These are phyloP conservation scores for Camellia sinensis DNA, from an alignment of 148 eudicot genomes.

Conservation along the genomic window DNA sequence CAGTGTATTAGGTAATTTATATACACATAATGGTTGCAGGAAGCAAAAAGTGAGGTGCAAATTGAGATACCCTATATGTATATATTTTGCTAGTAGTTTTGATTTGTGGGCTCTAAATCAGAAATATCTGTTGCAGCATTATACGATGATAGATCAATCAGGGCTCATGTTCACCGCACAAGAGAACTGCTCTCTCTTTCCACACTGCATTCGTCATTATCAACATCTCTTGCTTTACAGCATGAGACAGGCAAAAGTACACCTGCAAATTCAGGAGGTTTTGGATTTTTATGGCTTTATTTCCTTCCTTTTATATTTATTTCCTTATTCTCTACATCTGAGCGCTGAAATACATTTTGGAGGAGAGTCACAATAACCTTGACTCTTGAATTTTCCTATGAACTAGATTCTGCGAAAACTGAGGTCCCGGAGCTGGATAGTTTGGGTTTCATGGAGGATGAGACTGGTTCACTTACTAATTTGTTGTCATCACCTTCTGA, in stretches of 20 bases:
- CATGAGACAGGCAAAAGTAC: slow-evolving; percentile 59
- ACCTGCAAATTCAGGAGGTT: slow-evolving; percentile 66
- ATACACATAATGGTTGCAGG: background rate
- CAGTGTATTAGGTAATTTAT: background rate
- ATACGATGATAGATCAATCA: slow-evolving; percentile 92
- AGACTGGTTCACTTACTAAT: slow-evolving; percentile 59
- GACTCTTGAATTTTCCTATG: slow-evolving; percentile 13
- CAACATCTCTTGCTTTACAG: slow-evolving; percentile 86
- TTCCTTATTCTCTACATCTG: background rate
- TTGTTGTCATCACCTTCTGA: slow-evolving; percentile 63
- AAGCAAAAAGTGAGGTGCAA: slow-evolving; percentile 11
- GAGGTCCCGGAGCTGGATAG: slow-evolving; percentile 72
- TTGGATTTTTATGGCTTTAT: slow-evolving; percentile 15
- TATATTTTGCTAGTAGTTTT: background rate
- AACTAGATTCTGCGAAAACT: slow-evolving; percentile 50
- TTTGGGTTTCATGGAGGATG: slow-evolving; percentile 89
- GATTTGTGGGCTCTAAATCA: slow-evolving; percentile 17
- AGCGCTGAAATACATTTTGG: background rate
- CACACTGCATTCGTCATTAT: slow-evolving; percentile 76
- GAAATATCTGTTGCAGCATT: slow-evolving; percentile 50
- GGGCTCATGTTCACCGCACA: slow-evolving; percentile 95
- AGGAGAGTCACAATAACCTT: background rate
- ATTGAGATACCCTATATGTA: background rate
- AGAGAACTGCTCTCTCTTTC: slow-evolving; percentile 92
- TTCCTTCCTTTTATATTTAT: background rate